A percentile compares a stretch with the other conserved stretches of the same genome.
phyloP scores from a whole-genome alignment of 345 rosid species.

The Euphorbia tirucalli region DNA sequence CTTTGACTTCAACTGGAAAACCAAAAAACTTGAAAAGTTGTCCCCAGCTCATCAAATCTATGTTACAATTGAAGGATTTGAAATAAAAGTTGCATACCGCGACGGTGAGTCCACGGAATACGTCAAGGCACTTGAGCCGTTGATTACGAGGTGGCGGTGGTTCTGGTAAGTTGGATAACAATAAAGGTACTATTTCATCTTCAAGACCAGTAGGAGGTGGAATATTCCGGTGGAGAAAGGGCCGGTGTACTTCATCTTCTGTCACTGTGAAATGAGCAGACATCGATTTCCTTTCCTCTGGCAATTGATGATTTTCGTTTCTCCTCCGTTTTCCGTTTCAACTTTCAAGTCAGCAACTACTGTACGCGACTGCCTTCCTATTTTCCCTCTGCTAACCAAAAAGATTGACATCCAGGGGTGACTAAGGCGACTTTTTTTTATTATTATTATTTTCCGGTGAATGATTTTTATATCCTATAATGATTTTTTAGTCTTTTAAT shows the following conservation, averaged over 20 bases:
- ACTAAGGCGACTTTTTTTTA: too few relatives aligned
- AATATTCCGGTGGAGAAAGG: constrained; percentile 21
- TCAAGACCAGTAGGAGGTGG: background rate
- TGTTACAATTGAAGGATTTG: background rate
- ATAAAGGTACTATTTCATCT: constrained; percentile 20
- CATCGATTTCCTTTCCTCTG: constrained; percentile 2
- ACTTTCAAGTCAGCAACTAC: background rate
- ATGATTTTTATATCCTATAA: too few relatives aligned
- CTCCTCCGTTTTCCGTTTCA: background rate
- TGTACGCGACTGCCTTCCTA: background rate
- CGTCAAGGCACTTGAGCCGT: constrained; percentile 54
- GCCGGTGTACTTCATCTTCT: constrained; percentile 20
- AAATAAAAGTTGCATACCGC: constrained; percentile 31
- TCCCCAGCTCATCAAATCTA: background rate
- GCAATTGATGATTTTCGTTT: background rate
- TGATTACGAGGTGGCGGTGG: constrained; percentile 21
- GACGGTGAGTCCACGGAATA: constrained; percentile 60
- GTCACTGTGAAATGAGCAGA: constrained; percentile 15
- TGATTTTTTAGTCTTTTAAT: too few relatives aligned
- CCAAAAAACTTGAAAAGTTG: background rate
- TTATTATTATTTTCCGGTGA: too few relatives aligned
- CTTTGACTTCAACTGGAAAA: background rate
- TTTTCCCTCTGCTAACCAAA: too few relatives aligned
- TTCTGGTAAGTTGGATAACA: constrained; percentile 18
- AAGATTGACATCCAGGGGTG: too few relatives aligned